Evolutionary conservation across 2,329 filamentous ascomycete genomes (phyloP).

Genomic region (Fonsecaea pugnacius): DNA sequence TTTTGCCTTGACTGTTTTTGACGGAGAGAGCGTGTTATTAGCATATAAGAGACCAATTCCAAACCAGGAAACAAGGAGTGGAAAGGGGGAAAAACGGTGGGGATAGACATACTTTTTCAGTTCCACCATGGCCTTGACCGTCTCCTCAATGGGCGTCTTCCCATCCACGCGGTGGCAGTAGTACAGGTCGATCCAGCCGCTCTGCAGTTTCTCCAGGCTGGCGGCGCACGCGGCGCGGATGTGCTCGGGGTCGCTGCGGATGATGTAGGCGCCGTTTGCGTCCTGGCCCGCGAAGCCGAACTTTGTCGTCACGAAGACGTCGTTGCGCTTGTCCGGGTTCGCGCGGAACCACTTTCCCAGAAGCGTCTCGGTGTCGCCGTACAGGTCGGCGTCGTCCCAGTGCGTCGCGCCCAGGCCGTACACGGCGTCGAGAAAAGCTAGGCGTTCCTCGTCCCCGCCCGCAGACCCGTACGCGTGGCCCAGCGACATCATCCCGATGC

Average conservation of each 20-base stretch:
- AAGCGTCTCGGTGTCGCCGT: conserved; percentile 41
- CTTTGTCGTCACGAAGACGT: conserved; percentile 33
- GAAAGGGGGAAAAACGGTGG: neutral
- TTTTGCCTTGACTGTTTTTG: conserved; percentile 49
- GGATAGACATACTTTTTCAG: conserved; percentile 45
- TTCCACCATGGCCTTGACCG: conserved; percentile 50
- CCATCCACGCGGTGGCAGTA: conserved; percentile 52
- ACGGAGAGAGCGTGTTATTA: neutral
- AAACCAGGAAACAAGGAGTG: neutral
- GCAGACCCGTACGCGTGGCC: conserved; percentile 50
- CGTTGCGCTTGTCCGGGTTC: conserved; percentile 31
- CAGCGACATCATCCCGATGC: conserved; percentile 37
- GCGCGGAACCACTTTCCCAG: conserved; percentile 37
- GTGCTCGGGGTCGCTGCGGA: conserved; percentile 47
- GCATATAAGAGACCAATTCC: no score
- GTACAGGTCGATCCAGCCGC: conserved; percentile 49
- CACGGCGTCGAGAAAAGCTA: conserved; percentile 44
- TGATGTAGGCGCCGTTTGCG: conserved; percentile 12
- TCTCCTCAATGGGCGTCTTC: conserved; percentile 52
- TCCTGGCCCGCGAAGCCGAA: conserved; percentile 15
- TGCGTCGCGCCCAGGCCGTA: conserved; percentile 31
- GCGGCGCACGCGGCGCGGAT: conserved; percentile 43
- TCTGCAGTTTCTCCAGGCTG: conserved; percentile 45
- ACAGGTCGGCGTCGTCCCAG: conserved; percentile 43
- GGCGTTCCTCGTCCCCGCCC: conserved; percentile 52